Conservation (phyloP, 2,329 filamentous ascomycete species). For the Fusarium bulbicola region DNA sequence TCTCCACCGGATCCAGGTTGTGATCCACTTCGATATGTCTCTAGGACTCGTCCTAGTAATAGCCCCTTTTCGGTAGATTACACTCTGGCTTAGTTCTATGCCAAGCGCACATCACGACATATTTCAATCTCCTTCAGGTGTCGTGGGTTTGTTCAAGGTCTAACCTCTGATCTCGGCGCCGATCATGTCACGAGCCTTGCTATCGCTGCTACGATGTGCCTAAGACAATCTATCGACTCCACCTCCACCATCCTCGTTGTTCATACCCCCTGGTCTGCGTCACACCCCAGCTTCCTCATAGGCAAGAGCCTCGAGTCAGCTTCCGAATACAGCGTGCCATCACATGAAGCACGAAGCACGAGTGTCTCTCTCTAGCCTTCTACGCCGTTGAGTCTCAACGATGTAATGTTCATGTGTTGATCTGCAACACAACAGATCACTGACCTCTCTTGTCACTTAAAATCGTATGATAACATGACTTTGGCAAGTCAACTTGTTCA, state of each 20-base stretch:
- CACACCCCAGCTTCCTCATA: slow-evolving; percentile 29
- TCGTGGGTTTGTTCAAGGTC: slow-evolving; percentile 11
- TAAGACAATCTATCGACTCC: slow-evolving; percentile 15
- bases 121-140: slow-evolving; percentile 29
- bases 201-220: slow-evolving; percentile 24
- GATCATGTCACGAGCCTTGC: slow-evolving; percentile 37
- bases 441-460: slow-evolving; percentile 3
- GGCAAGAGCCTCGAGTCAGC: slow-evolving; percentile 26
- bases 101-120: slow-evolving; percentile 34
- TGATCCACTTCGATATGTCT: slow-evolving; percentile 19
- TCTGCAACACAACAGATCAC: slow-evolving; percentile 31
- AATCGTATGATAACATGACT: slow-evolving; percentile 33
- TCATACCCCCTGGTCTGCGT: slow-evolving; percentile 17
- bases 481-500: slow-evolving; percentile 9
- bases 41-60: slow-evolving; percentile 8
- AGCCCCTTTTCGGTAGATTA: slow-evolving; percentile 42
- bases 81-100: slow-evolving; percentile 29
- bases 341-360: slow-evolving; percentile 8
- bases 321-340: slow-evolving; percentile 19
- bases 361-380: slow-evolving; percentile 13
- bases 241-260: slow-evolving; percentile 22
- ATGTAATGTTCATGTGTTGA: slow-evolving; percentile 13
- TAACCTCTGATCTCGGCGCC: slow-evolving; percentile 29
- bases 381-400: slow-evolving; percentile 1
- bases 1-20: slow-evolving; percentile 16